A percentile compares a stretch with the other conserved stretches of the same genome.
phyloP scores from a whole-genome alignment of 2,329 filamentous ascomycete species.

The Colletotrichum gigasporum region DNA sequence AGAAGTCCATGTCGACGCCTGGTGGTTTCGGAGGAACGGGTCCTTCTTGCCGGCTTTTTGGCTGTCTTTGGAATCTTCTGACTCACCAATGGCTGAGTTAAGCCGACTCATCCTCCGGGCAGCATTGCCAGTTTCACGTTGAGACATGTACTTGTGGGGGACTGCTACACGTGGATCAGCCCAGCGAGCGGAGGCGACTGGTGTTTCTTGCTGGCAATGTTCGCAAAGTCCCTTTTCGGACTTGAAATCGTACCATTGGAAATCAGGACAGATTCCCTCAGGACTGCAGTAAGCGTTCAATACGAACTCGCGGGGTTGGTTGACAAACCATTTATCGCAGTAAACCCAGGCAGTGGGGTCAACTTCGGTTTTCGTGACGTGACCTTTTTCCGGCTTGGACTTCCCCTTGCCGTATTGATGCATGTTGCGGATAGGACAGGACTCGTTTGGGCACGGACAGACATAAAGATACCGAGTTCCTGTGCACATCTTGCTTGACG shows the following conservation, averaged over 20 bases:
- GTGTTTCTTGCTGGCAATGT: background rate
- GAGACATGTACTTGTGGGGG: background rate
- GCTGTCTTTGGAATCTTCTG: no score
- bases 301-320: background rate
- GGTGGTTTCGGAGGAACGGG: no score
- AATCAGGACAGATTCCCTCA: background rate
- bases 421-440: background rate
- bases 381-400: background rate
- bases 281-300: background rate
- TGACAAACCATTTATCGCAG: conserved; percentile 8
- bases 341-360: background rate
- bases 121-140: no score
- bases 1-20: no score
- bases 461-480: background rate
- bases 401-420: background rate
- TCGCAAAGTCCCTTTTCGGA: background rate
- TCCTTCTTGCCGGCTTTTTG: no score
- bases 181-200: background rate
- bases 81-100: no score
- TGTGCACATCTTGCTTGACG: background rate
- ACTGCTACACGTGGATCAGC: conserved; percentile 2
- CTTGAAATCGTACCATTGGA: background rate
- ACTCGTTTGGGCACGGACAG: background rate
- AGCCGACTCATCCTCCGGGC: no score
- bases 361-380: background rate